These are phyloP conservation scores for Trichoderma sp. DNA, from an alignment of 2,329 filamentous ascomycete genomes.

Conservation along the genomic window DNA sequence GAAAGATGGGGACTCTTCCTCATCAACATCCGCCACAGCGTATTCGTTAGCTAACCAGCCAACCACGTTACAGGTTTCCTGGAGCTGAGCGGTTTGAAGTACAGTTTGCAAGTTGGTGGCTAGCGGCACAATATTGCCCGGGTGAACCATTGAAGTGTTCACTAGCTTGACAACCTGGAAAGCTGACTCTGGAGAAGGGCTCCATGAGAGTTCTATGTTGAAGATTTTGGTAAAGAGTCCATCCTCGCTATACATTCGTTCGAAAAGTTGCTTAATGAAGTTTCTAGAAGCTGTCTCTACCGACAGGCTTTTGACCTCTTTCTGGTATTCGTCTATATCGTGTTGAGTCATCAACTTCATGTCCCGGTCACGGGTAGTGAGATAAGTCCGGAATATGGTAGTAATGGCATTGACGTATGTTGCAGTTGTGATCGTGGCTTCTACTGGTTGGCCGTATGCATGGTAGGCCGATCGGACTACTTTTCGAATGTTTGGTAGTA, in stretches of 20 bases:
- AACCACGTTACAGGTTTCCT: conserved; percentile 52
- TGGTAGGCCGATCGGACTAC: conserved; percentile 52
- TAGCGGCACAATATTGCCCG: conserved; percentile 52
- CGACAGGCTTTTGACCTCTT: conserved; percentile 48
- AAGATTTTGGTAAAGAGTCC: conserved; percentile 55
- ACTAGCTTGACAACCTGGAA: conserved; percentile 49
- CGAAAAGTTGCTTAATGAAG: conserved; percentile 58
- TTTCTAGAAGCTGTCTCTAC: conserved; percentile 55
- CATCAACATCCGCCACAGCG: conserved; percentile 51
- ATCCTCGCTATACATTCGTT: conserved; percentile 54
- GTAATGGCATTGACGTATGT: conserved; percentile 53
- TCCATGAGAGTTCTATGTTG: conserved; percentile 53
- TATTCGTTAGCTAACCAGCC: conserved; percentile 59
- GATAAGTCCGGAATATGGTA: conserved; percentile 54
- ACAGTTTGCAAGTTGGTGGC: conserved; percentile 48
- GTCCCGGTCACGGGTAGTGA: conserved; percentile 51
- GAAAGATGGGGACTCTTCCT: conserved; percentile 53
- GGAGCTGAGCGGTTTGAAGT: conserved; percentile 46
- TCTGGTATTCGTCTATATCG: conserved; percentile 53
- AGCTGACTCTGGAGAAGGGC: conserved; percentile 46
- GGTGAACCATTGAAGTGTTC: conserved; percentile 51
- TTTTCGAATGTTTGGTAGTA: conserved; percentile 55
- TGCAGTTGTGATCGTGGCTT: conserved; percentile 43
- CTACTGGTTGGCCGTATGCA: conserved; percentile 45
- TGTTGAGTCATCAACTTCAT: conserved; percentile 51